These are phyloP conservation scores for Podospora comata DNA, from an alignment of 495 filamentous ascomycete species.

Conservation along the genomic window DNA sequence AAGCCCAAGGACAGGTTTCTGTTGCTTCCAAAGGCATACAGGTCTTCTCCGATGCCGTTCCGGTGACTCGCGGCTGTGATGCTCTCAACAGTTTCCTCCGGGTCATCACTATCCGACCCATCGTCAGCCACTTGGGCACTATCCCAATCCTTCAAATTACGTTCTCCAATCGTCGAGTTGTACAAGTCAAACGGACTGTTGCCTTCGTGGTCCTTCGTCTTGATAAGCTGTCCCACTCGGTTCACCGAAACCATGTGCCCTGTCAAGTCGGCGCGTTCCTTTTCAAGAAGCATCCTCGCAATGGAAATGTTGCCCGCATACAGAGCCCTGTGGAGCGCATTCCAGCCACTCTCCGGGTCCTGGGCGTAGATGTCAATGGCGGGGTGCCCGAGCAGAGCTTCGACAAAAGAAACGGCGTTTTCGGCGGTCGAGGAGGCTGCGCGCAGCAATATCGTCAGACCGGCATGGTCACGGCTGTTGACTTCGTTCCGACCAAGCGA, in stretches of 20 bases:
- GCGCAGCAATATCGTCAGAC: conserved; percentile 81
- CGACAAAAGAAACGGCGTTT: conserved; percentile 67
- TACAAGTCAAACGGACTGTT: conserved; percentile 93
- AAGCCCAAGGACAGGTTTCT: conserved; percentile 91
- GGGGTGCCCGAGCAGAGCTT: conserved; percentile 74
- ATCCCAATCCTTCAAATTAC: conserved; percentile 35
- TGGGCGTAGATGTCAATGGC: conserved; percentile 81
- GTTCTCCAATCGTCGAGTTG: conserved; percentile 70
- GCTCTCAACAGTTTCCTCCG: conserved; percentile 23
- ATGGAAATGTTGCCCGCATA: conserved; percentile 91
- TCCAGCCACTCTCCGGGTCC: conserved; percentile 94
- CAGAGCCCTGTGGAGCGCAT: conserved; percentile 84
- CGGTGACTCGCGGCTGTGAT: not conserved
- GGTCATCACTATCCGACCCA: conserved; percentile 43
- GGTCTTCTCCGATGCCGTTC: conserved; percentile 62
- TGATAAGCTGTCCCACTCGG: conserved; percentile 66
- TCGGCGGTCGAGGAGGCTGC: conserved; percentile 70
- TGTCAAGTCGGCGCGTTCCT: conserved; percentile 65
- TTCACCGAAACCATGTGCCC: conserved; percentile 44
- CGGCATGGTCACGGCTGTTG: conserved; percentile 74
- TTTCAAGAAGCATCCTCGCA: conserved; percentile 72
- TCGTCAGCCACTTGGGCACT: conserved; percentile 32
- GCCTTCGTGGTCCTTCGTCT: conserved; percentile 92
- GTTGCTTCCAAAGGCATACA: conserved; percentile 92
- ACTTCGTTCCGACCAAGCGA: conserved; percentile 67